Base-by-base conservation (phyloP, 805 yeast species). In the Candida suzukii region DNA sequence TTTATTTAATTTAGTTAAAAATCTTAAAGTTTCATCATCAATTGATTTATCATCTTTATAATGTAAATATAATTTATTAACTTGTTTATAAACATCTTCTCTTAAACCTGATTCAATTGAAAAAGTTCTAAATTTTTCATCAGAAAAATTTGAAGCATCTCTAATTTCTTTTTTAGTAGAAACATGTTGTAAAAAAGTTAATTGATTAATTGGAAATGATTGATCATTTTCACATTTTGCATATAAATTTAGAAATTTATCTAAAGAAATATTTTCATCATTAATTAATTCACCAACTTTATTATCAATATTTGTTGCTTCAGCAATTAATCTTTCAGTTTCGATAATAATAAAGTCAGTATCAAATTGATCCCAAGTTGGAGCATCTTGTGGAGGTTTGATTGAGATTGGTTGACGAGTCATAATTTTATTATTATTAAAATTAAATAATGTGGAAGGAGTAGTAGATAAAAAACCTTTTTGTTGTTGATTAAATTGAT, bases 131-230 rank as follows among this genome's bases (percentile, higher is more conserved):
- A 83, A 58, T 44, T 68, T 54, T 54, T 76, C 76, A 46, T 80
- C 83, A 0, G 86, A 81, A 45, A 73, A 64, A 35, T 71, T 71
- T 2, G 90, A 78, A 3, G 88, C 86, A 47, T 83, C 86, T 53
- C 96, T 72, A 26, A 83, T 55, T n/a, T 63, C 76, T 52, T 79
- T 75, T 47, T 73, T 69, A 18, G 77, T 52, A 3, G 90, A 80
- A 11, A 87, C 90, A 49, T 82, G 80, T 58, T 80, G 87, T 53
- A 78, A 80, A 55, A 87, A 86, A 17, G 80, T 66, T 50, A 84
- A 59, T 49, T 72, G 80, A 50, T 71, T 73, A 22, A 66, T 64
- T 7, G 69, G 39, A 5, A 70, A 70, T 10, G 67, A 60, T 34
- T 70, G 66, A 21, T 60, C 61, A 53, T 83, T 79, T 46, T 76